These are phyloP conservation scores for Barbatosphaeria neglecta DNA, from an alignment of 495 filamentous ascomycete genomes.

Conservation along the genomic window DNA sequence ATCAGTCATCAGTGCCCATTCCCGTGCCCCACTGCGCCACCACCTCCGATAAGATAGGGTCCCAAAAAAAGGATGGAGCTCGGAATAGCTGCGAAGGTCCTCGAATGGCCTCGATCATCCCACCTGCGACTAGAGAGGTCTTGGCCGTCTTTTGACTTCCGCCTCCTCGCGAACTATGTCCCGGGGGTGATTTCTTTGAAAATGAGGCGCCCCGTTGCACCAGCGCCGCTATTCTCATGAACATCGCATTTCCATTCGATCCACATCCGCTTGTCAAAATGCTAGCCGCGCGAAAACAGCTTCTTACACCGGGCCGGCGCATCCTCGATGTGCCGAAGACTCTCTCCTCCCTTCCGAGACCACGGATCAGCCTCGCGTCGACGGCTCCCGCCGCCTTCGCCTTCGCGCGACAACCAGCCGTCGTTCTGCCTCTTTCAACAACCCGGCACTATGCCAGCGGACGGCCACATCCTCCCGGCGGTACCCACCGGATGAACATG, in stretches of 20 bases:
- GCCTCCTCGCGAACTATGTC: background rate
- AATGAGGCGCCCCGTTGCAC: background rate
- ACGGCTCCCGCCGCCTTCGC: background rate
- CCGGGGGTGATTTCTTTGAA: background rate
- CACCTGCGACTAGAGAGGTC: background rate
- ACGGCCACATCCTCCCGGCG: conserved; percentile 70
- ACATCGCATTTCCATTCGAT: background rate
- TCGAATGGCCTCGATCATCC: background rate
- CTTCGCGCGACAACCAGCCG: background rate
- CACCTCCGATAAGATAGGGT: background rate
- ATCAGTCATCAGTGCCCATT: no score
- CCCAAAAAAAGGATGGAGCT: background rate
- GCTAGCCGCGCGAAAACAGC: background rate
- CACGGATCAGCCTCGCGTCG: background rate
- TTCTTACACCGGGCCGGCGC: background rate
- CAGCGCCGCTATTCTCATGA: background rate
- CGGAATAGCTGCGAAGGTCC: background rate
- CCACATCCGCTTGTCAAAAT: background rate
- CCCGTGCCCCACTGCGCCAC: no score
- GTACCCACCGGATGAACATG: conserved; percentile 86
- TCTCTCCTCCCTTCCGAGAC: background rate
- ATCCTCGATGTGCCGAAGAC: background rate
- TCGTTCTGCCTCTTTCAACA: background rate
- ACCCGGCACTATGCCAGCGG: conserved; percentile 13
- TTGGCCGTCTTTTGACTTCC: background rate